A percentile compares a stretch with the other conserved stretches of the same genome.
Conservation (phyloP, 495 filamentous ascomycete genomes). For the Aspergillus mulundensis region DNA sequence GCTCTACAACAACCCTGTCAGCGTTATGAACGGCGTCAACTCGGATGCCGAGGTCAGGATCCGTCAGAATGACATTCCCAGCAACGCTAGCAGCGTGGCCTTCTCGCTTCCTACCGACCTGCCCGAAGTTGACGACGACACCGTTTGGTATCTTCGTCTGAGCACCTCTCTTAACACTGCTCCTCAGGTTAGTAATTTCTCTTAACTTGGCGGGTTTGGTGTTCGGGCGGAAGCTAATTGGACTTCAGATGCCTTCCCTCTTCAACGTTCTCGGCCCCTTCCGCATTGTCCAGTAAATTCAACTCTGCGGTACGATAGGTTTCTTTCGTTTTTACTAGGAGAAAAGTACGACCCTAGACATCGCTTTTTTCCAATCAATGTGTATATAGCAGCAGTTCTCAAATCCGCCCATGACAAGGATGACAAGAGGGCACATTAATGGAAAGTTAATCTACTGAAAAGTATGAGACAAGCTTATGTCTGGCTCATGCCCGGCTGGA, state of each 20-base stretch:
- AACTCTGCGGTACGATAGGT: neutral
- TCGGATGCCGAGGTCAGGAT: constrained; percentile 27
- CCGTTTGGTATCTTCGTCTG: constrained; percentile 35
- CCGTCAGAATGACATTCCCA: constrained; percentile 16
- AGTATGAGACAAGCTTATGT: no score
- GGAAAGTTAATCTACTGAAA: no score
- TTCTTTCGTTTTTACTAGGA: no score
- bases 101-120: constrained; percentile 28
- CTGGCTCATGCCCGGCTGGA: no score
- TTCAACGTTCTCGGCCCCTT: constrained; percentile 35
- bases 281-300: neutral
- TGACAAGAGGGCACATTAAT: no score
- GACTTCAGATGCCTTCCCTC: constrained; percentile 28
- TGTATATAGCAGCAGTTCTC: no score
- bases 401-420: no score
- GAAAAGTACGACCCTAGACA: no score
- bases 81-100: constrained; percentile 19
- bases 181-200: constrained; percentile 27
- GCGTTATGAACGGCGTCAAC: constrained; percentile 18
- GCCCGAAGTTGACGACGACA: constrained; percentile 28
- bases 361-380: no score
- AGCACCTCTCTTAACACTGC: constrained; percentile 25
- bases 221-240: neutral
- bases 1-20: constrained; percentile 40
- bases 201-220: neutral